A percentile compares a stretch with the other conserved stretches of the same genome.
Evolutionary conservation across 441 rosid genomes (phyloP).

Genomic region (Erodium trifolium): DNA sequence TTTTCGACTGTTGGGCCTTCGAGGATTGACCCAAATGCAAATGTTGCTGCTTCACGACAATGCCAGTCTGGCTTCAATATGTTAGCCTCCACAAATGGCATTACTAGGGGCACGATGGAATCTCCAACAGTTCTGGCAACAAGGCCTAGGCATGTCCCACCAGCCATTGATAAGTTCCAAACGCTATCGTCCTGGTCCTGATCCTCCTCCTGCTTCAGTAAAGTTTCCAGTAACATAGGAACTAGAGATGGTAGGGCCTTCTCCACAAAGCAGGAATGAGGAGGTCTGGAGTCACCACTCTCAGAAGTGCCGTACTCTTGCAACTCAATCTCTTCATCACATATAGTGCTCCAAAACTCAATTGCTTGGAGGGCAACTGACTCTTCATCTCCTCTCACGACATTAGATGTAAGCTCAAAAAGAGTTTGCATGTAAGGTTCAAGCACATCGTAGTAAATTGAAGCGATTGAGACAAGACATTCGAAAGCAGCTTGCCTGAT

Average conservation of each 20-base stretch:
- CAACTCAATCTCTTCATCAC: slow-evolving; percentile 87
- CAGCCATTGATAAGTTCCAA: slow-evolving; percentile 69
- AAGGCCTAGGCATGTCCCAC: slow-evolving; percentile 69
- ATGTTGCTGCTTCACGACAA: slow-evolving; percentile 70
- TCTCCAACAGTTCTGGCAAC: slow-evolving; percentile 52
- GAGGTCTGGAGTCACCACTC: slow-evolving; percentile 55
- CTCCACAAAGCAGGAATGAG: slow-evolving; percentile 55
- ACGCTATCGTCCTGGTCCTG: slow-evolving; percentile 46
- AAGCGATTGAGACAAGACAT: slow-evolving; percentile 48
- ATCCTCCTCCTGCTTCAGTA: slow-evolving; percentile 53
- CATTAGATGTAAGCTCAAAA: slow-evolving; percentile 39
- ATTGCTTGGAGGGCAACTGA: slow-evolving; percentile 51
- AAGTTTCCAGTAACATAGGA: slow-evolving; percentile 49
- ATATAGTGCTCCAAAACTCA: slow-evolving; percentile 59
- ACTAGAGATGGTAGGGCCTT: slow-evolving; percentile 48
- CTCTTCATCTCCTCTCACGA: slow-evolving; percentile 45
- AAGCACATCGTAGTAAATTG: slow-evolving; percentile 40
- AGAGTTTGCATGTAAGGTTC: slow-evolving; percentile 43
- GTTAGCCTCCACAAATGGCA: slow-evolving; percentile 48
- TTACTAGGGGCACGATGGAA: slow-evolving; percentile 40
- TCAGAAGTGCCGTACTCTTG: slow-evolving; percentile 56
- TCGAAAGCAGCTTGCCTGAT: slow-evolving; percentile 49
- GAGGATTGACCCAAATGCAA: slow-evolving; percentile 52
- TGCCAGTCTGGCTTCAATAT: slow-evolving; percentile 46
- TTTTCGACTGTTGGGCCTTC: slow-evolving; percentile 53